Percentiles rank a stretch among this genome's conserved stretches.
Conservation (phyloP, 805 yeast species). For the Candida glaebosa region DNA sequence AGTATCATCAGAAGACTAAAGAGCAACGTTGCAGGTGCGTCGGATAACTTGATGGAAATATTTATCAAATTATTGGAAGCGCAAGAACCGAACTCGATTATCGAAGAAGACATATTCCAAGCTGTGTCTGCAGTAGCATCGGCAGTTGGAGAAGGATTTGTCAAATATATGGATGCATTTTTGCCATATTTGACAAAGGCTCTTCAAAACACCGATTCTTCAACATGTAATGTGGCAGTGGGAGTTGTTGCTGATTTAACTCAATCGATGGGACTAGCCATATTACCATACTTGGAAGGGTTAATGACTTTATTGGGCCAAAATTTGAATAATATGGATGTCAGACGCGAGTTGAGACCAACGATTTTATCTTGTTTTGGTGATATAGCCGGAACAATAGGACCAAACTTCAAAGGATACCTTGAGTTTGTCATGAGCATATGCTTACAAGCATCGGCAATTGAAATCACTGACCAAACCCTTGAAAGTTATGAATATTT, state of each 20-base stretch:
- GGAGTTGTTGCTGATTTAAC: slow-evolving; percentile 94
- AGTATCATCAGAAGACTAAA: slow-evolving; percentile 82
- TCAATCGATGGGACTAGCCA: slow-evolving; percentile 74
- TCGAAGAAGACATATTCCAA: slow-evolving; percentile 93
- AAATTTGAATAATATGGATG: slow-evolving; percentile 60
- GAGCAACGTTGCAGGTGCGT: slow-evolving; percentile 56
- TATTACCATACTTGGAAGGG: slow-evolving; percentile 72
- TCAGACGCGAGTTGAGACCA: slow-evolving; percentile 81
- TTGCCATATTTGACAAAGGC: slow-evolving; percentile 81
- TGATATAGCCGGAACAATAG: slow-evolving; percentile 89
- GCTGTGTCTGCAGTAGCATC: slow-evolving; percentile 88
- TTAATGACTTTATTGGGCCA: slow-evolving; percentile 82
- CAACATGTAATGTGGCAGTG: slow-evolving; percentile 84
- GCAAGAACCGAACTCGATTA: slow-evolving; percentile 61
- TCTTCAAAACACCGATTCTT: slow-evolving; percentile 75
- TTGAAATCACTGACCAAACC: slow-evolving; percentile 63
- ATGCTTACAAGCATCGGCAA: slow-evolving; percentile 60
- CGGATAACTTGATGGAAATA: slow-evolving; percentile 83
- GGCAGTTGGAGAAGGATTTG: slow-evolving; percentile 68
- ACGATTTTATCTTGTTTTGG: slow-evolving; percentile 90
- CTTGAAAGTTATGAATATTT: slow-evolving; percentile 77
- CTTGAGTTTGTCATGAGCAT: slow-evolving; percentile 76
- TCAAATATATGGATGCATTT: slow-evolving; percentile 74
- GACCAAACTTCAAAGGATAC: slow-evolving; percentile 71
- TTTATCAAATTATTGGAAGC: slow-evolving; percentile 63